Conservation (phyloP, 2,329 filamentous ascomycete species). For the Ascochyta clinopodiicola region DNA sequence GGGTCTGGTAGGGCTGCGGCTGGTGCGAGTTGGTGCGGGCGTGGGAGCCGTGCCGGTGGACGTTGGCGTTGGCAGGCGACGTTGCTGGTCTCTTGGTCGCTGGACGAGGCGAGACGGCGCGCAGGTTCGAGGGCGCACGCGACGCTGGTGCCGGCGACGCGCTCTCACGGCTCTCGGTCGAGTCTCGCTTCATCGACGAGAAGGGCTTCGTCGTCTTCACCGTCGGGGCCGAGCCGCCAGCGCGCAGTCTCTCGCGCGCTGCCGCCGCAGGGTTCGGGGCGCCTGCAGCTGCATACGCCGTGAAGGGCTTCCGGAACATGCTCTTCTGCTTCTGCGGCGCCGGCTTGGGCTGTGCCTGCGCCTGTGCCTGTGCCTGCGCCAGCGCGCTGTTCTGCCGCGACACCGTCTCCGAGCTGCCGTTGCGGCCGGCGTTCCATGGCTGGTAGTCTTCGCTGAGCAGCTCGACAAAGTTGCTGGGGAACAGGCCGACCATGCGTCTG, state of each 20-base stretch:
- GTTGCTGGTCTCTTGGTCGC: slow-evolving; percentile 41
- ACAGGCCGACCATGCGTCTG: slow-evolving; percentile 86
- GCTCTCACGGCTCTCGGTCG: slow-evolving; percentile 42
- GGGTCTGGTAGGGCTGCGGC: slow-evolving; percentile 27
- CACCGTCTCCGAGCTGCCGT: slow-evolving; percentile 52
- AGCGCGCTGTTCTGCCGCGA: slow-evolving; percentile 60
- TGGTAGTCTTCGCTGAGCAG: slow-evolving; percentile 85
- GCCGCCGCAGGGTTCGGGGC: slow-evolving; percentile 52
- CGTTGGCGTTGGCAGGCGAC: slow-evolving; percentile 50
- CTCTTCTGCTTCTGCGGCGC: slow-evolving; percentile 59
- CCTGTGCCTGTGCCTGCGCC: slow-evolving; percentile 50
- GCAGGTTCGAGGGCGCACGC: slow-evolving; percentile 35
- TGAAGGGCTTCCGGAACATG: slow-evolving; percentile 68
- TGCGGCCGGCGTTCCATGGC: slow-evolving; percentile 65
- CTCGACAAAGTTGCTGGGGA: slow-evolving; percentile 97
- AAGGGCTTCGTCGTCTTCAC: slow-evolving; percentile 54
- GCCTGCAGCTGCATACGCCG: slow-evolving; percentile 61
- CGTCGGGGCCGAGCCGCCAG: slow-evolving; percentile 40
- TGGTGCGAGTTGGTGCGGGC: slow-evolving; percentile 38
- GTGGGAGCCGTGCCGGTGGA: slow-evolving; percentile 29
- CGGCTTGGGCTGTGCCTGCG: slow-evolving; percentile 50
- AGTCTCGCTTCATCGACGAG: slow-evolving; percentile 59
- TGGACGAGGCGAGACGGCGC: slow-evolving; percentile 52
- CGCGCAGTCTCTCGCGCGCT: slow-evolving; percentile 44
- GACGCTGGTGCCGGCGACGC: slow-evolving; percentile 36